Percentiles rank a stretch among this genome's conserved stretches.
Conservation (phyloP, 1,284 basidiomycete species). For the Porogramme epimiltina region DNA sequence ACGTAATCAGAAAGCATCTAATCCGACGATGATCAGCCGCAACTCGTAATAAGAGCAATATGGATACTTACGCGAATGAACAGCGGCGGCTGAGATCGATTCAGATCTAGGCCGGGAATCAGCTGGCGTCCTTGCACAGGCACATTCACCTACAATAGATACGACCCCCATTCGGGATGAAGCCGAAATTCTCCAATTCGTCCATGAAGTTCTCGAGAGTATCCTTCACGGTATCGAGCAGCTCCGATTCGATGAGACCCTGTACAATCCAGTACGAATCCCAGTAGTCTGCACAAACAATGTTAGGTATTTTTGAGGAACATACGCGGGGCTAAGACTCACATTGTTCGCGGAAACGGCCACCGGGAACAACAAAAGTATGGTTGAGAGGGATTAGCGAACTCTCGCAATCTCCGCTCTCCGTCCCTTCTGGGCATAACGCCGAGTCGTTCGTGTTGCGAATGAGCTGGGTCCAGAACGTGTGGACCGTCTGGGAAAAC, state of each 20-base stretch:
- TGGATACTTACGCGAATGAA: slow-evolving; percentile 67
- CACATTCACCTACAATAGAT: slow-evolving; percentile 74
- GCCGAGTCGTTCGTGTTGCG: slow-evolving; percentile 71
- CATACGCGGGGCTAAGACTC: slow-evolving; percentile 25
- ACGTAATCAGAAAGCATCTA: slow-evolving; percentile 75
- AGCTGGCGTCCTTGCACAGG: too few species aligned
- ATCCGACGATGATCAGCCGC: background rate
- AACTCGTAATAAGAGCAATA: background rate
- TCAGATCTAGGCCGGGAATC: slow-evolving; percentile 67
- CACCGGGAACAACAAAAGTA: slow-evolving; percentile 88
- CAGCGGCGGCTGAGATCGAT: slow-evolving; percentile 89
- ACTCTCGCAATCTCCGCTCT: slow-evolving; percentile 69
- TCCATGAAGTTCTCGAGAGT: slow-evolving; percentile 94
- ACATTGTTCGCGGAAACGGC: slow-evolving; percentile 74
- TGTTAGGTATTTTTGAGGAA: background rate
- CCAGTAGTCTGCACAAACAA: slow-evolving; percentile 63
- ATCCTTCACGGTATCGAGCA: slow-evolving; percentile 73
- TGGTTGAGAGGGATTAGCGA: slow-evolving; percentile 88
- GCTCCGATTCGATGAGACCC: slow-evolving; percentile 79
- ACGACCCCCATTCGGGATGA: slow-evolving; percentile 91
- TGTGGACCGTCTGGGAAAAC: slow-evolving; percentile 79
- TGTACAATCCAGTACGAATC: slow-evolving; percentile 88
- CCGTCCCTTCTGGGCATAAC: slow-evolving; percentile 55
- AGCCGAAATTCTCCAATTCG: slow-evolving; percentile 78
- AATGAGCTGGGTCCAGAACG: slow-evolving; percentile 82